Evolutionary conservation across 1,284 basidiomycete species (phyloP).

Genomic region (Fomitopsis palustris): DNA sequence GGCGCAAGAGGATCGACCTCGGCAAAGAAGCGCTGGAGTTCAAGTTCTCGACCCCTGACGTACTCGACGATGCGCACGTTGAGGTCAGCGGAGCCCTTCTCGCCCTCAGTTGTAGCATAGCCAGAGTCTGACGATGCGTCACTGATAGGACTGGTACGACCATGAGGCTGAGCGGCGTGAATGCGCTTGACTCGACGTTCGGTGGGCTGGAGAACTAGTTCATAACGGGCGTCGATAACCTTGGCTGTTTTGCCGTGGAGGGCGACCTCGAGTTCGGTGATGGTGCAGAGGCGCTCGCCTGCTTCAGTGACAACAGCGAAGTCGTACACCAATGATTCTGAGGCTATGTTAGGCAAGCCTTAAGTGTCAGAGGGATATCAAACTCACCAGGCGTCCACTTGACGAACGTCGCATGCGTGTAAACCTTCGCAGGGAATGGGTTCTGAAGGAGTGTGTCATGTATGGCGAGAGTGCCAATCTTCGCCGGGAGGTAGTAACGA

Average conservation of each 20-base stretch:
- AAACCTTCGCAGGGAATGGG: conserved; percentile 14
- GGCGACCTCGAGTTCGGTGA: conserved; percentile 15
- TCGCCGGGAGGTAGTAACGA: conserved; percentile 30
- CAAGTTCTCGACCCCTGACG: conserved; percentile 12
- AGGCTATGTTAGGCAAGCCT: background rate
- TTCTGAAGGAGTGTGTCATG: conserved; percentile 13
- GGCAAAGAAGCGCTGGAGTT: conserved; percentile 8
- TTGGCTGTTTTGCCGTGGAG: conserved; percentile 13
- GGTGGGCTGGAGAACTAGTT: conserved; percentile 10
- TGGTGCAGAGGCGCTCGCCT: conserved; percentile 13
- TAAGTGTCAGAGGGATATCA: conserved; percentile 12
- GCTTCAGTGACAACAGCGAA: conserved; percentile 11
- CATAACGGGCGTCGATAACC: conserved; percentile 10
- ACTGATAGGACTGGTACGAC: background rate
- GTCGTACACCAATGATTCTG: conserved; percentile 16
- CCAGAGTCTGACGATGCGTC: conserved; percentile 1
- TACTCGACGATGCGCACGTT: conserved; percentile 9
- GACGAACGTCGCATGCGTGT: conserved; percentile 13
- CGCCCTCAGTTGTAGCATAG: background rate
- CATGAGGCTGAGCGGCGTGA: background rate
- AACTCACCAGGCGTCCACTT: conserved; percentile 26
- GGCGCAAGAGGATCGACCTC: conserved; percentile 11
- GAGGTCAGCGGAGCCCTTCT: background rate
- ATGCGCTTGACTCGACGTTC: background rate
- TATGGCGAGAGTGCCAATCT: conserved; percentile 15